Conservation (phyloP, 2,329 filamentous ascomycete species). For the Cladosporium colombiae region DNA sequence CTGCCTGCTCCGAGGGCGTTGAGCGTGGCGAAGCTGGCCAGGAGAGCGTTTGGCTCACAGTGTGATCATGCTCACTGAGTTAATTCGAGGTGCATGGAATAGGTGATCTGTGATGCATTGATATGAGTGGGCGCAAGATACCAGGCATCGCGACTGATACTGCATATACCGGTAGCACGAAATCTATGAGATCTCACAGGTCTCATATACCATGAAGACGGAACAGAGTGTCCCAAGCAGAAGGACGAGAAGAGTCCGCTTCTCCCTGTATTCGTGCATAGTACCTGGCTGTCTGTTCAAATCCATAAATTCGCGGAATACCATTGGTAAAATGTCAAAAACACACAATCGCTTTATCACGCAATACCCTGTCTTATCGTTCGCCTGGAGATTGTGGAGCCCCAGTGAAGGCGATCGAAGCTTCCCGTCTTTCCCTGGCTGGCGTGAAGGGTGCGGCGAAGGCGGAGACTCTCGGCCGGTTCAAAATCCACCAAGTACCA, state of each 20-base stretch:
- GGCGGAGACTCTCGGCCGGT: not conserved
- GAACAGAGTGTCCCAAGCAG: not conserved
- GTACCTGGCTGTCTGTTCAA: not conserved
- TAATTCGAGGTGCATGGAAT: not conserved
- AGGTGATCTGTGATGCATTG: not conserved
- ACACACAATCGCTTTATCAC: not conserved
- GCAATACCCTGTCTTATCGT: not conserved
- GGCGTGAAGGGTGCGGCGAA: not conserved
- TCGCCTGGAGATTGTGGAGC: constrained; percentile 3
- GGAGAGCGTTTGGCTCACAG: constrained; percentile 28
- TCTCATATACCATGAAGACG: not conserved
- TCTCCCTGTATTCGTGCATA: not conserved
- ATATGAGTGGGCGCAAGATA: not conserved
- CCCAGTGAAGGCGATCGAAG: not conserved
- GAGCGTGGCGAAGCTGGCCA: constrained; percentile 29
- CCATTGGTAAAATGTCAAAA: not conserved
- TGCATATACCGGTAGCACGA: not conserved
- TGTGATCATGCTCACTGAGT: constrained; percentile 24
- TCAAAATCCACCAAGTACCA: not conserved
- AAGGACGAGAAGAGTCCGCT: not conserved
- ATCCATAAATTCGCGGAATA: not conserved
- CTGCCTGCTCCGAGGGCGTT: constrained; percentile 25
- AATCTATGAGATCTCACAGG: no score
- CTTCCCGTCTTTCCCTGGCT: not conserved
- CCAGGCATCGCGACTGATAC: not conserved